These are phyloP conservation scores for Hemisphaericaspora subhashii DNA, from an alignment of 1,139 yeast species.

Conservation along the genomic window DNA sequence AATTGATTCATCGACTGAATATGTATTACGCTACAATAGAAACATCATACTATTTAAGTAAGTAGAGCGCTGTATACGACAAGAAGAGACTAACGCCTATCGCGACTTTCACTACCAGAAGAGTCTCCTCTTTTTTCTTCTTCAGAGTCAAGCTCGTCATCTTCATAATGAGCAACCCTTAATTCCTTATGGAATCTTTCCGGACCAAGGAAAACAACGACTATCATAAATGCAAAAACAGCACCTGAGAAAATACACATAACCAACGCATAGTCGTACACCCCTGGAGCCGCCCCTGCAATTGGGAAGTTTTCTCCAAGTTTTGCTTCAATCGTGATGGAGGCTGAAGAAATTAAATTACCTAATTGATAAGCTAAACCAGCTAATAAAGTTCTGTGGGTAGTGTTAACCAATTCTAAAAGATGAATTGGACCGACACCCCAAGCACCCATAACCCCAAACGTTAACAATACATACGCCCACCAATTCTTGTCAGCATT, in stretches of 20 bases:
- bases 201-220: conserved; percentile 33
- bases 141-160: conserved; percentile 1
- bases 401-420: conserved; percentile 37
- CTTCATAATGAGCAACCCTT: conserved; percentile 3
- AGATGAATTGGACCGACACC: conserved; percentile 40
- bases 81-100: not conserved
- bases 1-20: too few species aligned
- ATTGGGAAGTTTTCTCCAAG: conserved; percentile 34
- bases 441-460: conserved; percentile 39
- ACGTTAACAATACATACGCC: conserved; percentile 25
- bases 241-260: conserved; percentile 42
- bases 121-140: not conserved
- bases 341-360: conserved; percentile 37
- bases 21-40: too few species aligned
- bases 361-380: conserved; percentile 44
- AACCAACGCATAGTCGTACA: conserved; percentile 36
- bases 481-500: conserved; percentile 31
- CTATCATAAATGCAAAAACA: conserved; percentile 30
- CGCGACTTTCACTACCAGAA: conserved; percentile 2
- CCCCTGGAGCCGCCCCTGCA: conserved; percentile 14
- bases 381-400: conserved; percentile 34
- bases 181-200: conserved; percentile 29
- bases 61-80: too few species aligned
- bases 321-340: conserved; percentile 37
- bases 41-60: too few species aligned